A percentile compares a stretch with the other conserved stretches of the same genome.
phyloP scores from a whole-genome alignment of 768 basidiomycete species.

The Boletus barrowsii region DNA sequence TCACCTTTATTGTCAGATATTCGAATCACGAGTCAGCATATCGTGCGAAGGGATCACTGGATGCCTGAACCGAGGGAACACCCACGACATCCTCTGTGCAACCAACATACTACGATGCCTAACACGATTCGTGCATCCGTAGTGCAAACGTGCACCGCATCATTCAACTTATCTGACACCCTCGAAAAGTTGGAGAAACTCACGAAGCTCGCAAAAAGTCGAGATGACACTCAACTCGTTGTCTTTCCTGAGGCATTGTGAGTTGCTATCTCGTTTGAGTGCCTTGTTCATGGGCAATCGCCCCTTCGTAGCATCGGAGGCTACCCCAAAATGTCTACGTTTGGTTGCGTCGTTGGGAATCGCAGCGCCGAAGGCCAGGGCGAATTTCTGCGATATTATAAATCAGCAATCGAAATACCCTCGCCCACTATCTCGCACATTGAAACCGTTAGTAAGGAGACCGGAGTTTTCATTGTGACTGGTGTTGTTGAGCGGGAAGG shows the following conservation, averaged over 20 bases:
- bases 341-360: constrained; percentile 44
- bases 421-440: constrained; percentile 47
- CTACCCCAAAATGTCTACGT: constrained; percentile 55
- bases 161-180: constrained; percentile 44
- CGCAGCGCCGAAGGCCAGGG: constrained; percentile 51
- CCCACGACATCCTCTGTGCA: neutral
- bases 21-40: no score
- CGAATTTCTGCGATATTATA: constrained; percentile 53
- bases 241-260: constrained; percentile 62
- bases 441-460: constrained; percentile 46
- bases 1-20: no score
- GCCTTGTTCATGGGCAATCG: neutral
- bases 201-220: constrained; percentile 43
- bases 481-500: constrained; percentile 58
- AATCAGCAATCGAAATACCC: constrained; percentile 55
- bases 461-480: constrained; percentile 53
- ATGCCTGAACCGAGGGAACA: neutral
- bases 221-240: constrained; percentile 46
- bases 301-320: constrained; percentile 45
- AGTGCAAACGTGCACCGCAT: constrained; percentile 48
- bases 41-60: no score
- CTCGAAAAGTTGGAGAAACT: constrained; percentile 48
- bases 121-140: constrained; percentile 48
- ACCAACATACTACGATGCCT: constrained; percentile 12
- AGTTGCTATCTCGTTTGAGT: constrained; percentile 13